Evolutionary conservation across 257 asterid genomes (phyloP), one percentile per base, ranked within the genome.

Genomic region (Datura wrightii): DNA sequence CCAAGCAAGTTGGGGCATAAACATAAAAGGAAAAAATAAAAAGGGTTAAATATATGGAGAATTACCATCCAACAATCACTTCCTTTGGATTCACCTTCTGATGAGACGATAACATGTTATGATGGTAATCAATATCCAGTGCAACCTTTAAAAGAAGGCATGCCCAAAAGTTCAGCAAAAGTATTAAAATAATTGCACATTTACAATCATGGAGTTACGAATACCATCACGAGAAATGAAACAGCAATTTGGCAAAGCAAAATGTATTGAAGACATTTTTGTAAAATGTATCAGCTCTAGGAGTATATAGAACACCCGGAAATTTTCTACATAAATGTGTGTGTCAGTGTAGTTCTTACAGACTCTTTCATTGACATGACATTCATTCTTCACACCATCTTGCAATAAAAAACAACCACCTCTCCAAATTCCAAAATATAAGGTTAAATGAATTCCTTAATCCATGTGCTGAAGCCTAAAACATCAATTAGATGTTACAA

Each of bases 51-150:
- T 34, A 9, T 7, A 42, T 16, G 11, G 82, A 54, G 53, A 1
- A 81, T 89, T 92, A 97, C 99, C 98, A 97, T 90, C 98, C 99
- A 88, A 97, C 99, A 83, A 97, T 92, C 84, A 90, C 94, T 91
- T 95, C 99, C 93, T 95, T 95, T 3, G 98, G 96, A 78, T 97
- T 95, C 88, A 97, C 98, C 90, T 93, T 97, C 90, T 93, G 97
- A 66, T 97, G 98, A 19, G 99, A 95, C 5, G 92, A 80, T 80
- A 95, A 84, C 99, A 97, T 97, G 79, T 94, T 97, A 79, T 92
- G 97, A 88, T 97, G 99, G 86, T 97, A 97, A 88, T 97, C 99
- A 36, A 97, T 94, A 88, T 97, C 99, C 92, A 97, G 83, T 2
- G 99, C 99, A 87, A 97, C 98, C 99, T 95, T 86, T 52, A 83